Evolutionary conservation across 108 stramenopile genomes (phyloP), one percentile per base, ranked within the genome.

Genomic region (Cyclostephanos tholiformis): DNA sequence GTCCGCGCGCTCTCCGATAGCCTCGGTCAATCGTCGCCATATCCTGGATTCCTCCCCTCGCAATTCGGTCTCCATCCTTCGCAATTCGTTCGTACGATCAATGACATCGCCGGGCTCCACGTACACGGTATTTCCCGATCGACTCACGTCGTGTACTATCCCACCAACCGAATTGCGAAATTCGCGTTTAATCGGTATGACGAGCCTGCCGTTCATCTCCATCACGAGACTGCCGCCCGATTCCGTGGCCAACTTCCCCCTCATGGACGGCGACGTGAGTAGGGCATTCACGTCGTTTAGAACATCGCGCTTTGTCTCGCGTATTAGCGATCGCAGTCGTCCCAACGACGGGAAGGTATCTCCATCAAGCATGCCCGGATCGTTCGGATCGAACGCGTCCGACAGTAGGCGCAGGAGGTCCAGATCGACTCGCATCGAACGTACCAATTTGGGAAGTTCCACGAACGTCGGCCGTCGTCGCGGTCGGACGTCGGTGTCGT

Each of bases 111-210:
- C 79, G 13, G 96, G 97, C 80, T 97, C 97, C 22, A 97, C 94
- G 72, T 95, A 97, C 14, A 90, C 83, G 16, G 97, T 97, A 71
- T 89, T 88, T n/a, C 95, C 97, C 25, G 91, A 92, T 13, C 95
- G 77, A 38, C 85, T 86, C 8, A 85, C 86, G 70, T 95, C 96
- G 73, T 97, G 97, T 12, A 96, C 93, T 50, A 97, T 95, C 4
- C 96, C 97, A 2, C 44, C 44, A 49, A 89, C 72, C 39, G 77
- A 69, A 41, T 75, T 80, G 11, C 72, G 74, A 63, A 88, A 85
- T 30, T 80, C 69, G 25, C 77, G 69, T 50, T 86, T 79, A 7
- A 94, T 67, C 4, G 92, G 92, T 26, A 94, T 73, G 30, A 94
- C 92, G 23, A 94, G 49, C 12, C 92, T 73, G 1, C 83, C 83